Evolutionary conservation across 441 rosid genomes (phyloP).

Genomic region (Flueggea neowawraea): DNA sequence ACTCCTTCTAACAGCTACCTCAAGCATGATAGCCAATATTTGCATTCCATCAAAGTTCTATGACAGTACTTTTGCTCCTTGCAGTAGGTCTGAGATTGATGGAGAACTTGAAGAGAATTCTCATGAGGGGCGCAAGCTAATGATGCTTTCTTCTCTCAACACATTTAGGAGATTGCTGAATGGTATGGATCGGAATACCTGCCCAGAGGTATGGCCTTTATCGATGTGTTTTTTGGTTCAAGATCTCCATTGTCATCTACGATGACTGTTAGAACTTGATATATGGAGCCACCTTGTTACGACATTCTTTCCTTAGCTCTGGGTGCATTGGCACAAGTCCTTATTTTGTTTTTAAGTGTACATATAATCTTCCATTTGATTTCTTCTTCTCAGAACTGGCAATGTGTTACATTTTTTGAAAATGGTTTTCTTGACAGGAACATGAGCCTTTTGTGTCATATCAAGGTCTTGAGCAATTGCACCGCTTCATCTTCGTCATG

Average conservation of each 20-base stretch:
- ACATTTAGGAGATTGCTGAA: conserved; percentile 52
- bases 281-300: too few relatives aligned
- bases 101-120: conserved; percentile 42
- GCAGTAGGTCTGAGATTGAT: conserved; percentile 54
- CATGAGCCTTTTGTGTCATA: conserved; percentile 86
- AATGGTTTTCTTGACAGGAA: conserved; percentile 40
- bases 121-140: conserved; percentile 49
- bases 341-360: too few relatives aligned
- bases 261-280: too few relatives aligned
- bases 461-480: conserved; percentile 90
- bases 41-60: conserved; percentile 88
- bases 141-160: conserved; percentile 26
- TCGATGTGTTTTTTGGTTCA: background rate
- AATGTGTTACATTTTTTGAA: too few relatives aligned
- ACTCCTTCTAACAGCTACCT: conserved; percentile 82
- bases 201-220: conserved; percentile 57
- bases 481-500: conserved; percentile 96
- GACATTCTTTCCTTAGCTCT: too few relatives aligned
- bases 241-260: too few relatives aligned
- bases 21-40: conserved; percentile 65
- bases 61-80: conserved; percentile 64
- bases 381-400: too few relatives aligned
- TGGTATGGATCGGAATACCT: conserved; percentile 39
- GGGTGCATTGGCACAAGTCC: too few relatives aligned
- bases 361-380: too few relatives aligned